Evolutionary conservation across 176 grass and related monocot genomes (phyloP).

Genomic region (Phyllostachys edulis): DNA sequence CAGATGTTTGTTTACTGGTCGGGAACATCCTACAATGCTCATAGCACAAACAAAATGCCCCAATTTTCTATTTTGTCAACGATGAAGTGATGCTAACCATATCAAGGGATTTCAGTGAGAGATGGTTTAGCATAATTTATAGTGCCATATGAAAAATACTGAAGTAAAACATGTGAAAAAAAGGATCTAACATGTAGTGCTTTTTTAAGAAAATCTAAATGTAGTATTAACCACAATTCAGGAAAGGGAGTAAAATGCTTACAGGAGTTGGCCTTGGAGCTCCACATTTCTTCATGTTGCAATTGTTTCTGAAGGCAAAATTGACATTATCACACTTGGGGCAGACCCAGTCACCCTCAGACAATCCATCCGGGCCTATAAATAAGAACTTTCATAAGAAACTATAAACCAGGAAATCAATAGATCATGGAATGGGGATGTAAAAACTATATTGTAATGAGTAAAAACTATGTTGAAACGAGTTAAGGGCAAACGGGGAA

Average conservation of each 20-base stretch:
- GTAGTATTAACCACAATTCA: not conserved
- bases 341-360: slow-evolving; percentile 87
- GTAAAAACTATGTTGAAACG: not conserved
- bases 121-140: not conserved
- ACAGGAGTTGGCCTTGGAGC: slow-evolving; percentile 64
- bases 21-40: not conserved
- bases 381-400: slow-evolving; percentile 23
- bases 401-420: slow-evolving; percentile 2
- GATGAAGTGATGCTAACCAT: not conserved
- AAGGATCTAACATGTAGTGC: not conserved
- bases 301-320: slow-evolving; percentile 83
- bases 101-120: not conserved
- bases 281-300: slow-evolving; percentile 99
- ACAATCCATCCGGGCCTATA: slow-evolving; percentile 81
- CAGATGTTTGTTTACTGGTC: not conserved
- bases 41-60: not conserved
- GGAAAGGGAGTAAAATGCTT: slow-evolving; percentile 20
- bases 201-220: not conserved
- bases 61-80: not conserved
- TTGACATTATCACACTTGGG: slow-evolving; percentile 89
- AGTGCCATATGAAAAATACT: not conserved
- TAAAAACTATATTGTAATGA: not conserved
- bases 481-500: not conserved
- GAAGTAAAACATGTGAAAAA: not conserved
- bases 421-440: not conserved